A percentile compares a stretch with the other conserved stretches of the same genome.
phyloP scores from a whole-genome alignment of 2,329 filamentous ascomycete genomes.

The Fulvia fulva region DNA sequence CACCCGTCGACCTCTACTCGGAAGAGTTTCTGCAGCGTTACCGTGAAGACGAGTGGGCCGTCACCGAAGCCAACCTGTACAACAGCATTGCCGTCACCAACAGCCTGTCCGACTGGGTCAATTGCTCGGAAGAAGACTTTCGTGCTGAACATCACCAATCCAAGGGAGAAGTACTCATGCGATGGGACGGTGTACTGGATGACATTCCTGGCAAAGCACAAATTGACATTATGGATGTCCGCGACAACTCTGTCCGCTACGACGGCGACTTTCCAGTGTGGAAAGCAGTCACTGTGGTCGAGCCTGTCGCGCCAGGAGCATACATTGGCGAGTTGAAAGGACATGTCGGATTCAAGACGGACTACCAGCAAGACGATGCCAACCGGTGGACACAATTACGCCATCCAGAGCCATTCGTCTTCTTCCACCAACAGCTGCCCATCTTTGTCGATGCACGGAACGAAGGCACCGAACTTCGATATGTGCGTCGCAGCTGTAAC shows the following conservation, averaged over 20 bases:
- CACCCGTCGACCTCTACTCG: constrained; percentile 31
- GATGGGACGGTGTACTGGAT: constrained; percentile 53
- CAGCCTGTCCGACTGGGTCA: constrained; percentile 72
- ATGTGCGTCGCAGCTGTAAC: constrained; percentile 85
- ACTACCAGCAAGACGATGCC: constrained; percentile 44
- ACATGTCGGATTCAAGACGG: constrained; percentile 44
- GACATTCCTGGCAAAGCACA: constrained; percentile 51
- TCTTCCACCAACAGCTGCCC: constrained; percentile 77
- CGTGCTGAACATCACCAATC: constrained; percentile 42
- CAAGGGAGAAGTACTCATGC: constrained; percentile 66
- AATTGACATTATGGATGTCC: constrained; percentile 51
- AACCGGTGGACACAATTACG: constrained; percentile 47
- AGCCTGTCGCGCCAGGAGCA: constrained; percentile 48
- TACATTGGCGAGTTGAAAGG: constrained; percentile 70
- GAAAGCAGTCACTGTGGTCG: constrained; percentile 60
- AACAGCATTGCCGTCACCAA: constrained; percentile 71
- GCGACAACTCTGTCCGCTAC: constrained; percentile 46
- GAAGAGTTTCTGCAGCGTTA: constrained; percentile 66
- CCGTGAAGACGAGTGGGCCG: constrained; percentile 45
- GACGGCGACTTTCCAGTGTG: constrained; percentile 63
- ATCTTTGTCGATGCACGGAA: constrained; percentile 88
- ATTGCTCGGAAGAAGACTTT: constrained; percentile 58
- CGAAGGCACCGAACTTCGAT: constrained; percentile 81
- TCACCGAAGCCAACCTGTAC: constrained; percentile 71
- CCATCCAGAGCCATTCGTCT: constrained; percentile 52